Percentiles rank a stretch among this genome's conserved stretches.
Conservation (phyloP, 78 protist species). For the Chrysochromulina parva region DNA sequence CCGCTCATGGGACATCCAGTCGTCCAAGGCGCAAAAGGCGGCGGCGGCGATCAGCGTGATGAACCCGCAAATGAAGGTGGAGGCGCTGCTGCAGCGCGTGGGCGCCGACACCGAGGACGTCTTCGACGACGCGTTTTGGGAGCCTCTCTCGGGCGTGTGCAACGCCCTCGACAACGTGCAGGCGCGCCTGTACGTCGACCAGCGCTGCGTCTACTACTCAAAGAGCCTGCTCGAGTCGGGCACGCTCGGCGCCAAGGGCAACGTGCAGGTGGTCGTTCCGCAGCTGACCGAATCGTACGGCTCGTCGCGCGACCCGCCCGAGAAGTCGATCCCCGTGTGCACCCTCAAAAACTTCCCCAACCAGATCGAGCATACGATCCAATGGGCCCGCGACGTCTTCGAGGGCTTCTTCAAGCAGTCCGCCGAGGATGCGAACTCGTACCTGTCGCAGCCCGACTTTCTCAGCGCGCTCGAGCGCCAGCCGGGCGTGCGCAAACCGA, state of each 20-base stretch:
- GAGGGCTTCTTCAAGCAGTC: conserved; percentile 75
- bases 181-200: conserved; percentile 77
- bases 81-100: conserved; percentile 67
- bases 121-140: conserved; percentile 89
- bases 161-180: conserved; percentile 83
- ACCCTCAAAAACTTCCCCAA: conserved; percentile 76
- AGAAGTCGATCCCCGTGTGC: conserved; percentile 72
- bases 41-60: conserved; percentile 87
- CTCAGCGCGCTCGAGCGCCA: conserved; percentile 43
- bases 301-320: conserved; percentile 76
- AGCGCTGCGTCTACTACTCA: conserved; percentile 55
- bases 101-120: conserved; percentile 90
- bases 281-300: conserved; percentile 73
- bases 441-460: conserved; percentile 64
- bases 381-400: conserved; percentile 73
- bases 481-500: conserved; percentile 41
- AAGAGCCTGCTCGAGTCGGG: conserved; percentile 80
- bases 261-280: conserved; percentile 71
- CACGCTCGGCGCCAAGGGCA: conserved; percentile 75
- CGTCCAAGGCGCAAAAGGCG: conserved; percentile 89
- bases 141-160: conserved; percentile 57
- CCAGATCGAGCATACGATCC: conserved; percentile 62
- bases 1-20: conserved; percentile 50
- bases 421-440: conserved; percentile 77
- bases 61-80: conserved; percentile 86